A percentile compares a stretch with the other conserved stretches of the same genome.
Conservation (phyloP, 768 basidiomycete genomes). For the Favolaschia claudopus region DNA sequence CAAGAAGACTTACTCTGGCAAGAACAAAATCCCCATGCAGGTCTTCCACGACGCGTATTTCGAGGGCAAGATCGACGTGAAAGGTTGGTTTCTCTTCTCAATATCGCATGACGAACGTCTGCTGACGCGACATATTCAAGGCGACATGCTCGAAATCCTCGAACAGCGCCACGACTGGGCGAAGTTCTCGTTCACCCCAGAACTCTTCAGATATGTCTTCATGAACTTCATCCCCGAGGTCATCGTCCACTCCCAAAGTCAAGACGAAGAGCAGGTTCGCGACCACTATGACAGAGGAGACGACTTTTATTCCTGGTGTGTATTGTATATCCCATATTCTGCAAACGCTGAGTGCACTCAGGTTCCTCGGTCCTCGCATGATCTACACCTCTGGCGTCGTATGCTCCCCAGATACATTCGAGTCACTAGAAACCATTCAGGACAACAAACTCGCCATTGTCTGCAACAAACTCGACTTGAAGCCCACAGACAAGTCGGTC, state of each 20-base stretch:
- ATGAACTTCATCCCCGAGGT: slow-evolving; percentile 91
- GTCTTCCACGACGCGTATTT: slow-evolving; percentile 98
- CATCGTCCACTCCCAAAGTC: slow-evolving; percentile 85
- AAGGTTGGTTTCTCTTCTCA: slow-evolving; percentile 62
- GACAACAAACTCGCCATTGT: slow-evolving; percentile 98
- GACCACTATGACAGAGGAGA: slow-evolving; percentile 97
- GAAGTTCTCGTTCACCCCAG: slow-evolving; percentile 87
- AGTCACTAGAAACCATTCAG: slow-evolving; percentile 93
- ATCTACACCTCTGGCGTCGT: slow-evolving; percentile 97
- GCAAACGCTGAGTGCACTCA: slow-evolving; percentile 31
- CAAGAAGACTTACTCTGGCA: slow-evolving; percentile 79
- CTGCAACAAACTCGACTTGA: slow-evolving; percentile 91
- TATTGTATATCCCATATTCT: slow-evolving; percentile 2
- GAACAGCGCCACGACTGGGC: slow-evolving; percentile 98
- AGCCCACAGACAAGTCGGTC: slow-evolving; percentile 77
- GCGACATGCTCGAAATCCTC: slow-evolving; percentile 91
- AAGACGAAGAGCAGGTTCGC: slow-evolving; percentile 96
- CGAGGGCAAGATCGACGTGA: slow-evolving; percentile 95
- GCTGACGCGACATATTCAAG: slow-evolving; percentile 45
- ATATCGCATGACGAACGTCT: slow-evolving; percentile 2
- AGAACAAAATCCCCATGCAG: slow-evolving; percentile 97
- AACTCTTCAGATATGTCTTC: slow-evolving; percentile 95
- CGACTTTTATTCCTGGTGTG: slow-evolving; percentile 92
- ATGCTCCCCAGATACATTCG: slow-evolving; percentile 67
- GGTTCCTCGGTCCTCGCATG: slow-evolving; percentile 96